These are phyloP conservation scores for Lactarius vividus DNA, from an alignment of 768 basidiomycete genomes.

Conservation along the genomic window DNA sequence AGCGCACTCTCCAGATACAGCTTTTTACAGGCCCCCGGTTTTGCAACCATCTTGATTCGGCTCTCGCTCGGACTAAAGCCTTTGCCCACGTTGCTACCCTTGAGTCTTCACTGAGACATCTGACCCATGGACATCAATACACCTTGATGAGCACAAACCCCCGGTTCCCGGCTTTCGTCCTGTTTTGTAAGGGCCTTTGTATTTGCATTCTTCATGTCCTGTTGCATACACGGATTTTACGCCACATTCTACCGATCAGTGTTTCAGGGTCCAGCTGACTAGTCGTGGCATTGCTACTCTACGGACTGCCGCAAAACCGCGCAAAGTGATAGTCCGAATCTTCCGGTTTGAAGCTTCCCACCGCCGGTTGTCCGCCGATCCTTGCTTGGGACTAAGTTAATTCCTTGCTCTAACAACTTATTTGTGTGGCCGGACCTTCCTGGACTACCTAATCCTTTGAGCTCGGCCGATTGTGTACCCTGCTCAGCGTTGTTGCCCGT, in stretches of 20 bases:
- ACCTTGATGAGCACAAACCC: not conserved
- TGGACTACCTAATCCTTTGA: not conserved
- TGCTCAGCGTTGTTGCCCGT: not conserved
- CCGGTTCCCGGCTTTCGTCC: not conserved
- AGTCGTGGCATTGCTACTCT: not conserved
- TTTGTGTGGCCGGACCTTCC: not conserved
- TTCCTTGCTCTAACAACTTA: not conserved
- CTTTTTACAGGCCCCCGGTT: not conserved
- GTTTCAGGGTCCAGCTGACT: conserved; percentile 8
- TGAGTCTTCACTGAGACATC: not conserved
- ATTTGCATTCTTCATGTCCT: not conserved
- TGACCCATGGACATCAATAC: not conserved
- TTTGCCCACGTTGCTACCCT: not conserved
- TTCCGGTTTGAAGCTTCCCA: not conserved
- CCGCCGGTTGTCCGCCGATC: not conserved
- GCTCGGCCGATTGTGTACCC: not conserved
- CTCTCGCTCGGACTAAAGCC: not conserved
- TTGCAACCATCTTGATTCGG: not conserved
- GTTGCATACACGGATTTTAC: not conserved
- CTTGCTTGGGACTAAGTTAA: not conserved
- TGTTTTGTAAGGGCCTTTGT: not conserved
- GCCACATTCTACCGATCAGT: conserved; percentile 10
- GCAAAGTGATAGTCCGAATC: not conserved
- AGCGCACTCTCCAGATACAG: too few species aligned
- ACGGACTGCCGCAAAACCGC: not conserved